phyloP scores from a whole-genome alignment of 2,329 filamentous ascomycete species.

The Davidsoniella australis region DNA sequence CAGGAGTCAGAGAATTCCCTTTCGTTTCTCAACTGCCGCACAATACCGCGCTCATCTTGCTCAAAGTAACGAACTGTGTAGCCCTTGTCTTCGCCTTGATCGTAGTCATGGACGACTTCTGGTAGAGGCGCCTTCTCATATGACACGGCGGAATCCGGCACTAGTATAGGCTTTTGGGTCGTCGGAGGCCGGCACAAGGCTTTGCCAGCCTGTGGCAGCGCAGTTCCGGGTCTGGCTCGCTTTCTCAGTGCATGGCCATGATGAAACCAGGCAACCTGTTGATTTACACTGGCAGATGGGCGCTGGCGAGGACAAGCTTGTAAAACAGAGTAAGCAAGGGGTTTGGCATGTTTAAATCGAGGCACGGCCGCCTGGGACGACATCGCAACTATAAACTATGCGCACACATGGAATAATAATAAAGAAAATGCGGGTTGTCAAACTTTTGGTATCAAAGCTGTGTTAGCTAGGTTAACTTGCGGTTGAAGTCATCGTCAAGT shows the following conservation, averaged over 20 bases:
- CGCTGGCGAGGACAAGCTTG: no score
- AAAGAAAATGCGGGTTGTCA: not conserved
- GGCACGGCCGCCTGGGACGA: constrained; percentile 11
- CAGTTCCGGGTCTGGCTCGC: constrained; percentile 6
- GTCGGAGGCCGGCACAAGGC: not conserved
- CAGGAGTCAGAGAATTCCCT: constrained; percentile 26
- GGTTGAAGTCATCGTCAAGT: constrained; percentile 4
- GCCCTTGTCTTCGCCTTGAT: constrained; percentile 5
- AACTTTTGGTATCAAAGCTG: not conserved
- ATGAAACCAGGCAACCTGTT: constrained; percentile 2
- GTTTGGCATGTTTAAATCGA: constrained; percentile 10
- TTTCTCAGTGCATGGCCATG: not conserved
- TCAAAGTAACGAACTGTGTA: constrained; percentile 23
- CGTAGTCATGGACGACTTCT: constrained; percentile 12
- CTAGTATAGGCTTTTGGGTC: not conserved
- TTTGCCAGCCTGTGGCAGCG: not conserved
- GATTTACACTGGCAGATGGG: not conserved
- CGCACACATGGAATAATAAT: constrained; percentile 3
- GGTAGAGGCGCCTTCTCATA: constrained; percentile 10
- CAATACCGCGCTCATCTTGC: constrained; percentile 19
- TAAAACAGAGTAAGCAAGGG: not conserved
- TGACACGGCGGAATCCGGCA: constrained; percentile 4
- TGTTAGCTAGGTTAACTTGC: not conserved
- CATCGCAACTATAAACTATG: constrained; percentile 4
- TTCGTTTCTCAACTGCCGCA: constrained; percentile 23